Evolutionary conservation across 306 rosid species (phyloP).

Genomic region (Inga laurina): DNA sequence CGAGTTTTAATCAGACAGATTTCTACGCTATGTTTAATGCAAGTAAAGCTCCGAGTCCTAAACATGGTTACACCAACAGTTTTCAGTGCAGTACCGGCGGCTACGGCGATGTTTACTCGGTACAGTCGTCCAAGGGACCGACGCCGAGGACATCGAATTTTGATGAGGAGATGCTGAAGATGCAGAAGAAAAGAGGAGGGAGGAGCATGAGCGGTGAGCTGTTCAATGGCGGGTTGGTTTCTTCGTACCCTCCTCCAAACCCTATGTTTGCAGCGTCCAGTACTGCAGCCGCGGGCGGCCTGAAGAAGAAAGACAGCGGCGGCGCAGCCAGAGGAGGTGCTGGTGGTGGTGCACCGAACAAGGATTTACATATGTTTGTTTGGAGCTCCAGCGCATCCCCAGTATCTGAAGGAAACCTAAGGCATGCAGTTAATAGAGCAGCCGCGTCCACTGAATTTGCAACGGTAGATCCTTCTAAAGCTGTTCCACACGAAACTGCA

Average conservation of each 20-base stretch:
- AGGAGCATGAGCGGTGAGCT: constrained; percentile 68
- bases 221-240: constrained; percentile 36
- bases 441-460: constrained; percentile 43
- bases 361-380: constrained; percentile 66
- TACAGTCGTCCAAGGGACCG: constrained; percentile 60
- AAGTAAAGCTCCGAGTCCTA: constrained; percentile 70
- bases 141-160: constrained; percentile 69
- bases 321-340: constrained; percentile 5
- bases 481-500: constrained; percentile 30
- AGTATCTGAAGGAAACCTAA: constrained; percentile 52
- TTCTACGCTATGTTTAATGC: constrained; percentile 60
- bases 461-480: constrained; percentile 45
- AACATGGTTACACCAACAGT: constrained; percentile 51
- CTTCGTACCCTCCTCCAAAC: constrained; percentile 55
- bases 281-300: constrained; percentile 35
- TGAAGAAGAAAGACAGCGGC: constrained; percentile 37
- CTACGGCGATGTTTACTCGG: constrained; percentile 50
- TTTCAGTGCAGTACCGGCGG: constrained; percentile 30
- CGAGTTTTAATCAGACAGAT: constrained; percentile 65
- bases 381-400: constrained; percentile 67
- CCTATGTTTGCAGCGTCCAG: constrained; percentile 52
- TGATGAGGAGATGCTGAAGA: constrained; percentile 59
- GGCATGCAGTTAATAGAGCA: constrained; percentile 46
- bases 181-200: constrained; percentile 44
- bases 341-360: constrained; percentile 22